Evolutionary conservation across 1,139 yeast species (phyloP).

Genomic region (Yamadazyma membranifaciens): DNA sequence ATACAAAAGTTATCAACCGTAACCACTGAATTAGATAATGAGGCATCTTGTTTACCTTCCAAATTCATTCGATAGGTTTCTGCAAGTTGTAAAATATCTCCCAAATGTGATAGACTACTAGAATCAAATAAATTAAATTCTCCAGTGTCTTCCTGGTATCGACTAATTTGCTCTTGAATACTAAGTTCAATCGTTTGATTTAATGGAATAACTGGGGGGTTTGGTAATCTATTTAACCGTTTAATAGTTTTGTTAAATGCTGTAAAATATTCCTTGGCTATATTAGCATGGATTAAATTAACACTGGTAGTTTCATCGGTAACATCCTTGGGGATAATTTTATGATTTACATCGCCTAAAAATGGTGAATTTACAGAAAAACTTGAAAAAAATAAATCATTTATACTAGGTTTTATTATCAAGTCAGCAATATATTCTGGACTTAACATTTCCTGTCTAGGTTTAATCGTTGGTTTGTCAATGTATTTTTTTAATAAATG

Average conservation of each 20-base stretch:
- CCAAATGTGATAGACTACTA: not conserved
- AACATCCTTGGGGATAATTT: constrained; percentile 21
- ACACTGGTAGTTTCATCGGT: constrained; percentile 15
- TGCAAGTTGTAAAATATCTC: constrained; percentile 3
- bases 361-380: constrained; percentile 29
- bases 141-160: not conserved
- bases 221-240: constrained; percentile 12
- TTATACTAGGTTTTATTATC: constrained; percentile 24
- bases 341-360: constrained; percentile 26
- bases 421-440: constrained; percentile 39
- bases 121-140: constrained; percentile 2
- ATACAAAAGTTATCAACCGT: constrained; percentile 16
- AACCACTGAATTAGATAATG: not conserved
- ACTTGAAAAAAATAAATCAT: constrained; percentile 30
- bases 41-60: not conserved
- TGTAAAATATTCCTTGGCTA: constrained; percentile 31
- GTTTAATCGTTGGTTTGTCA: not conserved
- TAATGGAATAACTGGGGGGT: constrained; percentile 10
- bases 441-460: constrained; percentile 26
- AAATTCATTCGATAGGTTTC: not conserved
- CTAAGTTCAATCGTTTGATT: constrained; percentile 3
- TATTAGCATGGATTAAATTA: constrained; percentile 27
- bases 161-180: constrained; percentile 2
- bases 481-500: not conserved
- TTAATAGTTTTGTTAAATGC: constrained; percentile 24